Base-by-base conservation (phyloP, 306 rosid genomes). In the Fragaria ananassa region DNA sequence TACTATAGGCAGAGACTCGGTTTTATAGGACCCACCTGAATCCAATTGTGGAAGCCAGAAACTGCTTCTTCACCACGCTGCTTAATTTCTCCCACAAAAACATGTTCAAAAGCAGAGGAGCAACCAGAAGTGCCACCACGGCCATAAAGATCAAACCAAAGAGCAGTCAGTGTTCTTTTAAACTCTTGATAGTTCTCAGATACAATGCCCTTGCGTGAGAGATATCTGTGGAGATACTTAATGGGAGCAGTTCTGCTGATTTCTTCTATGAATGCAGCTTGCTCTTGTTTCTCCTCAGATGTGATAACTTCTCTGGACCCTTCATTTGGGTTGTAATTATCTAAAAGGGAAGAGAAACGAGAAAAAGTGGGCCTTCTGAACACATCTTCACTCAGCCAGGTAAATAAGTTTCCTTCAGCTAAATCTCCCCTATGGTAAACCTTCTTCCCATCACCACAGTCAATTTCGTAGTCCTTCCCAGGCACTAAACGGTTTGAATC, bases 81-180 rank as follows among this genome's bases (percentile, higher is more conserved):
- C 85, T 92, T 95, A 75, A 92, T 86, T 89, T 94, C 98, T 77
- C 98, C 98, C 72, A 94, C 96, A 83, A 94, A 90, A 71, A 94
- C 98, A 78, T 94, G 98, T 66, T 95, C 98, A 74, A 95, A 95
- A 81, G 98, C 95, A 62, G 98, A 95, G 70, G 98, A 95, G 74
- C 91, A 95, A 74, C 88, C 89, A 68, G 90, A 90, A 25, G 97
- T 82, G 58, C 97, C 97, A 47, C 96, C 85, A n/a, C 98, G 95
- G 70, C 87, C 85, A 78, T 92, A 95, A 80, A 95, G 97, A 44
- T 95, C 96, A 70, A 95, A 95, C 97, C 98, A 95, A 74, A 92
- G 81, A 80, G 77, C 73, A 57, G 79, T 81, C 86, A 94, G 23
- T 80, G 49, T 68, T 84, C 84, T 68, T 81, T 95, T 95, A 77